Evolutionary conservation across 2,329 filamentous ascomycete genomes (phyloP).

Genomic region (Colletotrichum simmondsii): DNA sequence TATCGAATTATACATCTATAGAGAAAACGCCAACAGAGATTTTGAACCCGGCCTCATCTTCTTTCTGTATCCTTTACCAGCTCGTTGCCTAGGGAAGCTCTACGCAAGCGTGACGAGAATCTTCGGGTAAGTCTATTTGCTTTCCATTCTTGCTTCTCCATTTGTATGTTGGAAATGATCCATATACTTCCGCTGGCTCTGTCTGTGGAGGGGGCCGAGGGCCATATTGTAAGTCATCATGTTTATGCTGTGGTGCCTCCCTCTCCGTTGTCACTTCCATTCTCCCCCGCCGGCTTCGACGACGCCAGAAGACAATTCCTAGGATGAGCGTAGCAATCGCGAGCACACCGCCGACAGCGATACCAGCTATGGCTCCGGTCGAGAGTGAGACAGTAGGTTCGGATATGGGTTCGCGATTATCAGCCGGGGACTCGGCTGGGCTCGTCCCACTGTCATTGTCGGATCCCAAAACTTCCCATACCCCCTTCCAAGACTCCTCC

Average conservation of each 20-base stretch:
- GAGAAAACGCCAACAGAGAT: no score
- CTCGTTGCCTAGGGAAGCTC: background rate
- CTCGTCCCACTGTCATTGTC: conserved; percentile 34
- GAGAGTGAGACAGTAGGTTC: conserved; percentile 34
- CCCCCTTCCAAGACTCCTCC: conserved; percentile 45
- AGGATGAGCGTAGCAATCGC: conserved; percentile 37
- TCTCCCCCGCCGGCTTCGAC: background rate
- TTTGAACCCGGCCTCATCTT: no score
- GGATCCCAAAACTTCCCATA: conserved; percentile 41
- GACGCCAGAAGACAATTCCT: conserved; percentile 40
- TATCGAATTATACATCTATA: no score
- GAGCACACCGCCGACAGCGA: conserved; percentile 44
- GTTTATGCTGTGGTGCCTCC: background rate
- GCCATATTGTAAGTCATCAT: background rate
- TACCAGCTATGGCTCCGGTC: conserved; percentile 47
- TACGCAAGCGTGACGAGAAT: background rate
- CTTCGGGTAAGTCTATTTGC: background rate
- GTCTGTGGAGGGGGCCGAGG: background rate
- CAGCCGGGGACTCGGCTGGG: background rate
- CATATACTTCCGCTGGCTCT: background rate
- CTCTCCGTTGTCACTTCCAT: background rate
- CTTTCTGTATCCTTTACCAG: no score
- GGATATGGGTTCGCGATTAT: conserved; percentile 17
- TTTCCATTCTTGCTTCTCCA: background rate
- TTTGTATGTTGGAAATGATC: background rate